Conservation (phyloP, 1,139 yeast species). For the Candida sp. region DNA sequence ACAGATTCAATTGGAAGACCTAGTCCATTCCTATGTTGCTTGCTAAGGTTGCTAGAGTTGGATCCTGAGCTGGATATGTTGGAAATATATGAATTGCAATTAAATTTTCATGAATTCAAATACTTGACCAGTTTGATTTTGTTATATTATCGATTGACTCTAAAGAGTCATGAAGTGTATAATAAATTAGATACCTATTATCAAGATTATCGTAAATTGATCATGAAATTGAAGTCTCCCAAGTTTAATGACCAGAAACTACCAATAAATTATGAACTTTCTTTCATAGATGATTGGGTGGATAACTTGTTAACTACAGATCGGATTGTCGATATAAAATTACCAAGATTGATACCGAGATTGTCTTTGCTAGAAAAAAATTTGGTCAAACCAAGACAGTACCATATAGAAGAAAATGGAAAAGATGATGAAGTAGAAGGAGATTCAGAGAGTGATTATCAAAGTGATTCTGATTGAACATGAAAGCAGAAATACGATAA, state of each 20-base stretch:
- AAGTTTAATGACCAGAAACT: slow-evolving; percentile 21
- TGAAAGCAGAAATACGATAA: too few relatives aligned
- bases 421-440: slow-evolving; percentile 9
- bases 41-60: slow-evolving; percentile 60
- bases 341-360: slow-evolving; percentile 53
- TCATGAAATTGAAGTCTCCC: slow-evolving; percentile 19
- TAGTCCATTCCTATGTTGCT: slow-evolving; percentile 61
- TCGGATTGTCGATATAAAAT: slow-evolving; percentile 54
- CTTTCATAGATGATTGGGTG: slow-evolving; percentile 58
- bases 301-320: slow-evolving; percentile 49
- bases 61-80: slow-evolving; percentile 57
- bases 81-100: slow-evolving; percentile 47
- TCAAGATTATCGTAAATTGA: slow-evolving; percentile 53
- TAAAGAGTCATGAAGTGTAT: slow-evolving; percentile 44
- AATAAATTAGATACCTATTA: slow-evolving; percentile 47
- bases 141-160: slow-evolving; percentile 53
- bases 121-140: slow-evolving; percentile 63
- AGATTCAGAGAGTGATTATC: slow-evolving; percentile 10
- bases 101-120: slow-evolving; percentile 49
- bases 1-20: slow-evolving; percentile 50
- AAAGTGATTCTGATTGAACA: slow-evolving; percentile 24
- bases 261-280: slow-evolving; percentile 28
- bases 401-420: slow-evolving; percentile 14
- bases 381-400: slow-evolving; percentile 32
- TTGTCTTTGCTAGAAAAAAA: slow-evolving; percentile 37